Percentiles rank a stretch among this genome's conserved stretches.
phyloP scores from a whole-genome alignment of 306 rosid genomes.

The Bauhinia variegata region DNA sequence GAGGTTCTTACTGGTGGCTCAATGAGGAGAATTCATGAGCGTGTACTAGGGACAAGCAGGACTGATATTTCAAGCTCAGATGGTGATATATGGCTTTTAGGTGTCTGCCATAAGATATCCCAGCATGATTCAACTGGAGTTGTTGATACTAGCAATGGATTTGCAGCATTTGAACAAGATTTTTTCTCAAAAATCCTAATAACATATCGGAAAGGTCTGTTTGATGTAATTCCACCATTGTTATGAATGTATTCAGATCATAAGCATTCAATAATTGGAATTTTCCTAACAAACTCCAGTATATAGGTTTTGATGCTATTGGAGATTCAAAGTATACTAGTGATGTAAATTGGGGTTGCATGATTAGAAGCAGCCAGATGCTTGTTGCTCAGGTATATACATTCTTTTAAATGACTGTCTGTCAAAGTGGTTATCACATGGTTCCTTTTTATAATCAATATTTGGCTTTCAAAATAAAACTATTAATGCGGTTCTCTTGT shows the following conservation, averaged over 20 bases:
- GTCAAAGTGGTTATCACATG: not conserved
- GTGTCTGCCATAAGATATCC: constrained; percentile 67
- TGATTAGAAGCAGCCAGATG: constrained; percentile 99
- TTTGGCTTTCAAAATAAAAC: constrained; percentile 19
- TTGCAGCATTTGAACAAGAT: constrained; percentile 72
- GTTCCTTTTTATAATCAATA: constrained; percentile 17
- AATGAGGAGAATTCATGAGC: constrained; percentile 89
- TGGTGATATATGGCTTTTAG: constrained; percentile 95
- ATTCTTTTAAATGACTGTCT: constrained; percentile 14
- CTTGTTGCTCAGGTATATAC: constrained; percentile 88
- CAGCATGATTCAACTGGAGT: constrained; percentile 59
- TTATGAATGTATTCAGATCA: constrained; percentile 21
- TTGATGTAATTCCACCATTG: constrained; percentile 16
- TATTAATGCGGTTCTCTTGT: constrained; percentile 29
- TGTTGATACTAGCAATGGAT: constrained; percentile 48
- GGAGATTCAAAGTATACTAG: constrained; percentile 83
- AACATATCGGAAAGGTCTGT: constrained; percentile 93
- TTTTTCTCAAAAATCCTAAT: constrained; percentile 77
- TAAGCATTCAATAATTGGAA: constrained; percentile 7
- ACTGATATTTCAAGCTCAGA: constrained; percentile 67
- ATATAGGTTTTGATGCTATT: constrained; percentile 75
- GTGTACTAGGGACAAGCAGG: constrained; percentile 71
- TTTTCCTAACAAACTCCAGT: constrained; percentile 23
- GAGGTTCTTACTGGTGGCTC: constrained; percentile 68
- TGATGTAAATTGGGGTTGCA: constrained; percentile 96